A percentile compares a stretch with the other conserved stretches of the same genome.
Conservation (phyloP, 805 yeast genomes). For the Candida stauntonica region DNA sequence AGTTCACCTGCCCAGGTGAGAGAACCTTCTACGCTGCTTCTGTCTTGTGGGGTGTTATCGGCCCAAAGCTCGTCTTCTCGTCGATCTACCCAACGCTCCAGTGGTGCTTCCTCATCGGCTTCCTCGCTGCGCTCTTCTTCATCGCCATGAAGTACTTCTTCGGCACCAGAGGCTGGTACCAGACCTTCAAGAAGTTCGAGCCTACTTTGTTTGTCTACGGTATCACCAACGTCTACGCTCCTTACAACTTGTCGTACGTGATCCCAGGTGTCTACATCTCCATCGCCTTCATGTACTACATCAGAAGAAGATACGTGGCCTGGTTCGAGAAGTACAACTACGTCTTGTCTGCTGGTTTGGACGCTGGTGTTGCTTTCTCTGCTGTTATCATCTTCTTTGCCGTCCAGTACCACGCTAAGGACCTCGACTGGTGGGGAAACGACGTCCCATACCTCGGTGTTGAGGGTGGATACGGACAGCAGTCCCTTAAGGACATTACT, state of each 20-base stretch:
- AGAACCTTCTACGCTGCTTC: conserved; percentile 36
- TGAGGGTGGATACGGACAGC: conserved; percentile 33
- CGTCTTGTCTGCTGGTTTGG: conserved; percentile 51
- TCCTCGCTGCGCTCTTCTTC: conserved; percentile 31
- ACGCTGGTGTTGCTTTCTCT: conserved; percentile 61
- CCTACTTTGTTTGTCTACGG: conserved; percentile 52
- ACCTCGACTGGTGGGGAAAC: conserved; percentile 66
- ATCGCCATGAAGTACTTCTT: conserved; percentile 28
- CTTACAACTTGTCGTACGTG: conserved; percentile 43
- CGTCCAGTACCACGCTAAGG: conserved; percentile 38
- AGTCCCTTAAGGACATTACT: conserved; percentile 10
- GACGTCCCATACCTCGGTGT: conserved; percentile 33
- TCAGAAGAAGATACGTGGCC: conserved; percentile 37
- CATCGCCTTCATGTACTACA: conserved; percentile 43
- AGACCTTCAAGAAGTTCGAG: conserved; percentile 28
- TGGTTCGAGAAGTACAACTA: conserved; percentile 51
- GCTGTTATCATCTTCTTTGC: conserved; percentile 48
- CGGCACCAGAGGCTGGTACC: conserved; percentile 7
- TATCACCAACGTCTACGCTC: conserved; percentile 41
- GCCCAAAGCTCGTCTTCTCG: conserved; percentile 51
- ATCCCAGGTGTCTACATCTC: conserved; percentile 28
- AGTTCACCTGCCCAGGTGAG: conserved; percentile 38
- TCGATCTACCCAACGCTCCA: conserved; percentile 56
- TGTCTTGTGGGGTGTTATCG: conserved; percentile 52
- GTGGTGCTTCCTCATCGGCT: conserved; percentile 62